phyloP scores from a whole-genome alignment of 768 basidiomycete species.

The Thelephora ganbajun region DNA sequence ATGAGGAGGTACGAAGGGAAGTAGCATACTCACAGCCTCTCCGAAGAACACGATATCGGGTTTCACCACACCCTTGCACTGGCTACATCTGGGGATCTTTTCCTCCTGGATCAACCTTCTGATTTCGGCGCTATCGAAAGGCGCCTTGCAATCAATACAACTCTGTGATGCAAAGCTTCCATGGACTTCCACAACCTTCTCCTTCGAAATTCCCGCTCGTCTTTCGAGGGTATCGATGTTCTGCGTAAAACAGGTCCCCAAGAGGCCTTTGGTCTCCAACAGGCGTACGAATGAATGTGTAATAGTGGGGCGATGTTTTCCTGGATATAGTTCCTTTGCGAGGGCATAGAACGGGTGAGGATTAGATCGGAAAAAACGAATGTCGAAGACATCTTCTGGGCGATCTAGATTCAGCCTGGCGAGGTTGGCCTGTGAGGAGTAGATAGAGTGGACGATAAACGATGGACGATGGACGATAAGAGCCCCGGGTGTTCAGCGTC shows the following conservation, averaged over 20 bases:
- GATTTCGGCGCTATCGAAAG: constrained; percentile 57
- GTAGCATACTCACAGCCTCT: constrained; percentile 36
- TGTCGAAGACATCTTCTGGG: constrained; percentile 93
- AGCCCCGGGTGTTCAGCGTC: no score
- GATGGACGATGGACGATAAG: not conserved
- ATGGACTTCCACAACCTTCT: constrained; percentile 85
- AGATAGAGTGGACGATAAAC: not conserved
- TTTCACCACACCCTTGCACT: constrained; percentile 67
- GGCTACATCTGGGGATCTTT: constrained; percentile 51
- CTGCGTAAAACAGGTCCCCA: constrained; percentile 77
- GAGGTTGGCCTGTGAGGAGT: constrained; percentile 48
- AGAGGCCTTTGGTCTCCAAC: constrained; percentile 49
- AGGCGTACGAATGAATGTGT: constrained; percentile 87
- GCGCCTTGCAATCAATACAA: constrained; percentile 59
- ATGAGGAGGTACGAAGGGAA: not conserved
- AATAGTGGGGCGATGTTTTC: constrained; percentile 73
- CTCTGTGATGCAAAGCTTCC: constrained; percentile 84
- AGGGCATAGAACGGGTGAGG: constrained; percentile 85
- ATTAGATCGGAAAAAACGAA: constrained; percentile 68
- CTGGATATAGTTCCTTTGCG: constrained; percentile 88
- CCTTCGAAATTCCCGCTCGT: constrained; percentile 58
- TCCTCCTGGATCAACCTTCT: constrained; percentile 44
- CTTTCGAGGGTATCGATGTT: constrained; percentile 91
- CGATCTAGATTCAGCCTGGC: constrained; percentile 70
- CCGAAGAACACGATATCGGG: constrained; percentile 97